These are phyloP conservation scores for Oenanthe sinensis DNA, from an alignment of 129 eudicot species.

Conservation along the genomic window DNA sequence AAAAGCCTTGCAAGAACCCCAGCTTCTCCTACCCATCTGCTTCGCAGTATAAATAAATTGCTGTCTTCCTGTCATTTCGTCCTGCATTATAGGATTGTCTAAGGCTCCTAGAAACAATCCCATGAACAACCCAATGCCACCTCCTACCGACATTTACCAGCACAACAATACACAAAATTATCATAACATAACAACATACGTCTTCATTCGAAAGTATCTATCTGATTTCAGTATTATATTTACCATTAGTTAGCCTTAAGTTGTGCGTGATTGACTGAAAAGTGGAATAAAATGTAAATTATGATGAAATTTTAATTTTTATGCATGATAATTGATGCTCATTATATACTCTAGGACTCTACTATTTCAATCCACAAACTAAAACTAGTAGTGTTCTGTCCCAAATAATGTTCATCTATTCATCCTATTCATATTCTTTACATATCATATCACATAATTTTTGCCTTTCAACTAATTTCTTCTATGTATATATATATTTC, in stretches of 20 bases:
- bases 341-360: not conserved
- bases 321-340: not conserved
- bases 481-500: too few relatives aligned
- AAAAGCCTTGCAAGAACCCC: conserved; percentile 87
- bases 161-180: not conserved
- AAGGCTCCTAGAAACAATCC: conserved; percentile 87
- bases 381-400: not conserved
- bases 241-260: not conserved
- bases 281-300: not conserved
- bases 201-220: not conserved
- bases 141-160: conserved; percentile 43
- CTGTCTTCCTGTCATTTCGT: conserved; percentile 69
- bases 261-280: not conserved
- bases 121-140: conserved; percentile 90
- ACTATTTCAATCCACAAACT: not conserved
- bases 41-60: conserved; percentile 63
- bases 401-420: not conserved
- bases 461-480: not conserved
- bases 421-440: not conserved
- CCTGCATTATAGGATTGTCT: conserved; percentile 76
- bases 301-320: too few relatives aligned
- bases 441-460: not conserved
- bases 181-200: not conserved
- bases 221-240: not conserved
- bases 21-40: conserved; percentile 90